A percentile compares a stretch with the other conserved stretches of the same genome.
phyloP scores from a whole-genome alignment of 2,329 filamentous ascomycete species.

The Drechmeria coniospora region DNA sequence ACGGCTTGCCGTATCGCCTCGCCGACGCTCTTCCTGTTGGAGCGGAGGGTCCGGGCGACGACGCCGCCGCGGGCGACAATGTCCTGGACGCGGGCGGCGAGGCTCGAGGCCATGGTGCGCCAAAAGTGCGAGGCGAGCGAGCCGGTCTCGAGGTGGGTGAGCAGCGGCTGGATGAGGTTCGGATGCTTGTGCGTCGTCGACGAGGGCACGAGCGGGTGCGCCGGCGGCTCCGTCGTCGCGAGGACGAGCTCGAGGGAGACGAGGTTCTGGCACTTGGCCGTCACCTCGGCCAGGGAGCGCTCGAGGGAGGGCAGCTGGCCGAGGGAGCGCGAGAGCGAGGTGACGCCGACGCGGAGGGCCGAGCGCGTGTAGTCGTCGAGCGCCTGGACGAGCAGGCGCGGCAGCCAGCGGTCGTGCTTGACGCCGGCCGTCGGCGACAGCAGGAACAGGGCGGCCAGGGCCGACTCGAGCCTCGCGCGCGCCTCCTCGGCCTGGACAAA shows the following conservation, averaged over 20 bases:
- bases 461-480: conserved; percentile 56
- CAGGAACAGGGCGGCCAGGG: conserved; percentile 63
- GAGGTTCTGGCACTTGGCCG: conserved; percentile 75
- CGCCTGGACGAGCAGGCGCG: conserved; percentile 57
- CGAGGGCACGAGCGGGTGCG: conserved; percentile 46
- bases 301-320: conserved; percentile 71
- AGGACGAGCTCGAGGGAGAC: conserved; percentile 75
- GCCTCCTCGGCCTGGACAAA: conserved; percentile 58
- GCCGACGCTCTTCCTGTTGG: conserved; percentile 58
- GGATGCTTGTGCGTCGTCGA: conserved; percentile 20
- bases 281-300: conserved; percentile 65
- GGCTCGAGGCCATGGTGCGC: conserved; percentile 67
- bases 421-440: conserved; percentile 51
- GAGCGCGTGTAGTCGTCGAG: conserved; percentile 73
- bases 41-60: conserved; percentile 62
- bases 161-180: conserved; percentile 54
- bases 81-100: conserved; percentile 68
- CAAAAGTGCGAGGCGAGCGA: conserved; percentile 87
- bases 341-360: conserved; percentile 62
- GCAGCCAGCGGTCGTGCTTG: conserved; percentile 41
- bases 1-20: conserved; percentile 76
- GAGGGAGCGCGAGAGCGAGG: conserved; percentile 59
- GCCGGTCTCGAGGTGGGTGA: conserved; percentile 69
- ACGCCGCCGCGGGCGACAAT: conserved; percentile 72
- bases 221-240: conserved; percentile 47